These are phyloP conservation scores for Daphne laureola DNA, from an alignment of 441 rosid genomes.

Conservation along the genomic window DNA sequence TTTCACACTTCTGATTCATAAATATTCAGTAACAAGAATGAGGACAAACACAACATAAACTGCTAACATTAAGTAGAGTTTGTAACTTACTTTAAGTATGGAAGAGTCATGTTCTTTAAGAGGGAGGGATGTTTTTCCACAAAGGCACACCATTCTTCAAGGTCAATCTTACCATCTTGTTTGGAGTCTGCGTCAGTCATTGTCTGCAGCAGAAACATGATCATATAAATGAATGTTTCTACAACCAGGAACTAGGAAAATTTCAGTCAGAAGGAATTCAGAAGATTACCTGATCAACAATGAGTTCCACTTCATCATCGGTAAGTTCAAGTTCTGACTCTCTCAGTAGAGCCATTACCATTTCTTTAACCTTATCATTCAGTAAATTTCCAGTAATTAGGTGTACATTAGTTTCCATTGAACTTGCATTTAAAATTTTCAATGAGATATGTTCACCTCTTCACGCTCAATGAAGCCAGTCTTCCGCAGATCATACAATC, in stretches of 20 bases:
- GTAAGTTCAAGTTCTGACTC: conserved; percentile 37
- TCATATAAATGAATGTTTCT: too few relatives aligned
- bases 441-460: conserved; percentile 22
- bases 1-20: too few relatives aligned
- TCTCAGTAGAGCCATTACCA: conserved; percentile 29
- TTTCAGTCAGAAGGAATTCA: too few relatives aligned
- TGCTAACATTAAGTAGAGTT: not conserved
- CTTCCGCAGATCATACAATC: conserved; percentile 28
- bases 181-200: conserved; percentile 39
- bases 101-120: conserved; percentile 44
- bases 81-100: conserved; percentile 31
- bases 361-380: conserved; percentile 27
- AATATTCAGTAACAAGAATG: too few relatives aligned
- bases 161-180: conserved; percentile 39
- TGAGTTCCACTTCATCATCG: conserved; percentile 29
- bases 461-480: conserved; percentile 40
- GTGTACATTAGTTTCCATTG: too few relatives aligned
- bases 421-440: too few relatives aligned
- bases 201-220: conserved; percentile 21
- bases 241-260: too few relatives aligned
- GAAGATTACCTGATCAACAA: conserved; percentile 28
- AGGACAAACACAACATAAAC: too few relatives aligned
- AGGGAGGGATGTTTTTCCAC: conserved; percentile 28
- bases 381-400: too few relatives aligned
- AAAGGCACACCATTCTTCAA: conserved; percentile 32